Conservation (phyloP, 768 basidiomycete genomes). For the Amanita pallidorosea region DNA sequence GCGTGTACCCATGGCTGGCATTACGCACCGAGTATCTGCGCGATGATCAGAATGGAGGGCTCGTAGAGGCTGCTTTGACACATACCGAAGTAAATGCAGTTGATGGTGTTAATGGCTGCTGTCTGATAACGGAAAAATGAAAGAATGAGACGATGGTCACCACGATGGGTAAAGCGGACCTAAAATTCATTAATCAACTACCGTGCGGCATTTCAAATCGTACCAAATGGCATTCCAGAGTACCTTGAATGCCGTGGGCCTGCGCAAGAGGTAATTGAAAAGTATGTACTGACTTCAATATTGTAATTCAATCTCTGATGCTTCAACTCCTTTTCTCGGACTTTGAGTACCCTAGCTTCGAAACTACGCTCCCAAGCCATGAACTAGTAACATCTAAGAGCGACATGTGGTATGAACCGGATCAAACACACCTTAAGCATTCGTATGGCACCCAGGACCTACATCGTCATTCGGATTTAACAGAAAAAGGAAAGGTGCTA, state of each 20-base stretch:
- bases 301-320: constrained; percentile 82
- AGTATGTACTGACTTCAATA: constrained; percentile 51
- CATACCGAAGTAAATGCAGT: constrained; percentile 69
- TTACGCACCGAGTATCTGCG: constrained; percentile 3
- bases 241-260: constrained; percentile 15
- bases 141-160: constrained; percentile 55
- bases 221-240: constrained; percentile 41
- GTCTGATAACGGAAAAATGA: constrained; percentile 65
- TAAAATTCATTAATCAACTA: constrained; percentile 11
- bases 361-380: constrained; percentile 94
- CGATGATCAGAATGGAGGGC: background rate
- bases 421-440: constrained; percentile 60
- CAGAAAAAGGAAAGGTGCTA: background rate
- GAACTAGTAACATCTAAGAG: constrained; percentile 35
- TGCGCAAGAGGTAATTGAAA: background rate
- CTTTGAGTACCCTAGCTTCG: constrained; percentile 58
- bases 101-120: constrained; percentile 65
- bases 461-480: background rate
- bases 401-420: background rate
- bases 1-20: background rate
- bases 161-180: constrained; percentile 56
- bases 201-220: background rate
- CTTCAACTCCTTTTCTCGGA: constrained; percentile 74
- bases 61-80: constrained; percentile 14
- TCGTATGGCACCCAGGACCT: constrained; percentile 81